These are phyloP conservation scores for Fusarium veterinarium DNA, from an alignment of 2,329 filamentous ascomycete species.

Conservation along the genomic window DNA sequence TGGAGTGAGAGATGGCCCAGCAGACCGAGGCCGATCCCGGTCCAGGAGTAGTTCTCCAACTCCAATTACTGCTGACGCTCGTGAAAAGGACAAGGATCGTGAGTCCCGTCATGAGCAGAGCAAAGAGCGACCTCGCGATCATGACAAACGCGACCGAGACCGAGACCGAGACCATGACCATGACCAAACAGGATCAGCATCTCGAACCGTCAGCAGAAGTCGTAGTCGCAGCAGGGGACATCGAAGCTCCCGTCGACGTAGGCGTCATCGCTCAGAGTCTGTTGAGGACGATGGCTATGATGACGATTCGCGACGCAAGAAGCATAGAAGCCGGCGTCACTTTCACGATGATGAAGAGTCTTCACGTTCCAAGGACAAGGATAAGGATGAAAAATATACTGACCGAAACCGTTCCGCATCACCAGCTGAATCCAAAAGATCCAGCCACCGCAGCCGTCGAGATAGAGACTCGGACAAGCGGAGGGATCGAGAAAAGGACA, in stretches of 20 bases:
- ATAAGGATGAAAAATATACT: constrained; percentile 56
- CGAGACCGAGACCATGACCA: constrained; percentile 43
- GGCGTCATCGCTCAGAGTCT: constrained; percentile 66
- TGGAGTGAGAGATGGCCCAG: constrained; percentile 32
- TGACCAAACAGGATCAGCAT: constrained; percentile 49
- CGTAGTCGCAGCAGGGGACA: constrained; percentile 57
- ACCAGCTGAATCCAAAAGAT: constrained; percentile 66
- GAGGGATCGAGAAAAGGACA: constrained; percentile 57
- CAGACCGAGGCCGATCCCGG: constrained; percentile 51
- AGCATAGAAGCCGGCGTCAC: constrained; percentile 58
- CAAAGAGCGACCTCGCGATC: constrained; percentile 48
- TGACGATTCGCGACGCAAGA: constrained; percentile 61
- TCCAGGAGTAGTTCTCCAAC: constrained; percentile 62
- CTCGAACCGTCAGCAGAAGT: constrained; percentile 47
- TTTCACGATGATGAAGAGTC: constrained; percentile 59
- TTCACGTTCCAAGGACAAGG: constrained; percentile 53
- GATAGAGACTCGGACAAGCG: constrained; percentile 62
- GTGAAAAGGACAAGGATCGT: constrained; percentile 51
- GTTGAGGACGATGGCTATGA: constrained; percentile 62
- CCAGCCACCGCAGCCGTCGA: constrained; percentile 70
- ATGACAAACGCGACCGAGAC: constrained; percentile 43
- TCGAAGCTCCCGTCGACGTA: constrained; percentile 61
- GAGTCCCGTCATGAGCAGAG: constrained; percentile 50
- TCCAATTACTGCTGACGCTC: constrained; percentile 34
- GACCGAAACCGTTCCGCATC: constrained; percentile 75